Evolutionary conservation across 768 basidiomycete genomes (phyloP).

Genomic region (Crassisporium funariophilum): DNA sequence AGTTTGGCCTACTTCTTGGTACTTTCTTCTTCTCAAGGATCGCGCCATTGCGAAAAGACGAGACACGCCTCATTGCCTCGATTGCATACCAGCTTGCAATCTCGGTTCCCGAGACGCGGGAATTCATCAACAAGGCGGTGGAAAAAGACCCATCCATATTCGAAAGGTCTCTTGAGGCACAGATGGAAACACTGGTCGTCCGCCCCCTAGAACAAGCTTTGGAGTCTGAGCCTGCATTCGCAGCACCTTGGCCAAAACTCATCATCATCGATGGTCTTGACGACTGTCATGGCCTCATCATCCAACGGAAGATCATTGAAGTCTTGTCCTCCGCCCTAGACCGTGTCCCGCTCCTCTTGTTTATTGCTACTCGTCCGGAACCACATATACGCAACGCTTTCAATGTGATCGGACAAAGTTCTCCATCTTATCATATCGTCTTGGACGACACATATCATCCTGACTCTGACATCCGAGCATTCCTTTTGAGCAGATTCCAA

Average conservation of each 20-base stretch:
- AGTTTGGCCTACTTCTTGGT: constrained; percentile 23
- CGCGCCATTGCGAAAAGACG: constrained; percentile 23
- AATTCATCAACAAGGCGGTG: constrained; percentile 8
- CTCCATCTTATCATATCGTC: constrained; percentile 1
- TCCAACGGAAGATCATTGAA: constrained; percentile 14
- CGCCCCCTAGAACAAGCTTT: constrained; percentile 7
- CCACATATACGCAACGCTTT: constrained; percentile 18
- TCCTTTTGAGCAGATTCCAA: constrained; percentile 14
- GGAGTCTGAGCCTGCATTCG: neutral
- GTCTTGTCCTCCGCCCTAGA: constrained; percentile 4
- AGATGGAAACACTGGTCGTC: constrained; percentile 18
- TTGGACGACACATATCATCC: constrained; percentile 12
- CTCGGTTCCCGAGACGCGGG: constrained; percentile 1
- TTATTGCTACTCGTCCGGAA: constrained; percentile 31
- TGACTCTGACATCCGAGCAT: constrained; percentile 19
- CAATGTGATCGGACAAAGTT: neutral
- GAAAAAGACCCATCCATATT: constrained; percentile 19
- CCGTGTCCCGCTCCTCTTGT: constrained; percentile 20
- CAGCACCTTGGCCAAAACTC: neutral
- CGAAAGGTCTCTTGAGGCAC: constrained; percentile 11
- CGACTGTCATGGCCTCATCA: constrained; percentile 21
- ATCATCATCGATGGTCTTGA: constrained; percentile 31
- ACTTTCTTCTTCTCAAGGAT: constrained; percentile 39
- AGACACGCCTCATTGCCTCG: constrained; percentile 29
- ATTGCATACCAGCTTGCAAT: constrained; percentile 31